Evolutionary conservation across 78 protist species (phyloP).

Genomic region (Bodo saltans): DNA sequence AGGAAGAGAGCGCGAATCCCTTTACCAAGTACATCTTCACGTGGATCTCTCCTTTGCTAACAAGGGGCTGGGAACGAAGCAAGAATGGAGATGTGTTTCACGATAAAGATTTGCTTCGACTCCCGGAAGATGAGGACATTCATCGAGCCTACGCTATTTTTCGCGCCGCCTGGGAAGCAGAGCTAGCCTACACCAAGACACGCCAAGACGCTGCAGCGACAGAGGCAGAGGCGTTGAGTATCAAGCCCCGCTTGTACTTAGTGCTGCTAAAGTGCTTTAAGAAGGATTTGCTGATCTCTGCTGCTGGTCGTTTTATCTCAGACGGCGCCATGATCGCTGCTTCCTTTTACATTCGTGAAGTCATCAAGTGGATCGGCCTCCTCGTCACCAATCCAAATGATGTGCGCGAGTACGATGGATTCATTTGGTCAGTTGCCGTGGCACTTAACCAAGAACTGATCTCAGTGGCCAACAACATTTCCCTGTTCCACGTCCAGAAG

Average conservation of each 20-base stretch:
- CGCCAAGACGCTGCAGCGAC: not conserved
- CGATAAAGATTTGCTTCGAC: not conserved
- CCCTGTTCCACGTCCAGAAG: not conserved
- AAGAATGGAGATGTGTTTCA: not conserved
- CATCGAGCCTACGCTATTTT: not conserved
- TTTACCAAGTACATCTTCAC: not conserved
- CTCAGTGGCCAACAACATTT: not conserved
- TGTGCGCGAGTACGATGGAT: not conserved
- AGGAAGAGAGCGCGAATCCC: not conserved
- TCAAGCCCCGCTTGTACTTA: not conserved
- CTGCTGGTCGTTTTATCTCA: not conserved
- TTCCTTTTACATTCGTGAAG: not conserved
- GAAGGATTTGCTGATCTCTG: not conserved
- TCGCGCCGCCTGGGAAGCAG: not conserved
- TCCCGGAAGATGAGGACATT: not conserved
- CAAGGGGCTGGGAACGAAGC: not conserved
- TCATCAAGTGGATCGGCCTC: not conserved
- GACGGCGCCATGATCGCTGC: not conserved
- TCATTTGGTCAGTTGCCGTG: not conserved
- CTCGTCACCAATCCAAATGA: not conserved
- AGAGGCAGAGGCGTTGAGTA: not conserved
- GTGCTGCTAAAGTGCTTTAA: not conserved
- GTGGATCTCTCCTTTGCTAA: not conserved
- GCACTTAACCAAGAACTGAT: not conserved
- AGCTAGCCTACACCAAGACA: not conserved